Percentiles rank a stretch among this genome's conserved stretches.
Conservation (phyloP, 139 green algal species). For the Chara braunii region DNA sequence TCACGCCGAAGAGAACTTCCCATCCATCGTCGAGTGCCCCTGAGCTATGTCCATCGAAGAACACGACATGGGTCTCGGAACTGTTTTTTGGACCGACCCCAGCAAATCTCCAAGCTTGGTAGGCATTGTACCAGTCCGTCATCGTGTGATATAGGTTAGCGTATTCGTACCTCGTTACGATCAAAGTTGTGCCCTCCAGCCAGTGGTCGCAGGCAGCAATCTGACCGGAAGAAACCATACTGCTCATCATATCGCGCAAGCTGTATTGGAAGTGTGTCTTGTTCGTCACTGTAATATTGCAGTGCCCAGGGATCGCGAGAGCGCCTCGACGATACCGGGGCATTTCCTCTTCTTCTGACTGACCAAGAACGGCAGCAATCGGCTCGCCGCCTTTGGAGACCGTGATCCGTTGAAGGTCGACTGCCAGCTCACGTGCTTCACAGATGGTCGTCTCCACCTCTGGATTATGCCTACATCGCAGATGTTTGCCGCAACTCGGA, state of each 20-base stretch:
- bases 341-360: not conserved
- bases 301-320: not conserved
- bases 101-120: not conserved
- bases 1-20: too few relatives aligned
- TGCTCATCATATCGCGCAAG: too few relatives aligned
- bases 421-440: not conserved
- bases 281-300: too few relatives aligned
- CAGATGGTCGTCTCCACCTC: not conserved
- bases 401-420: not conserved
- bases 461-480: not conserved
- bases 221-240: too few relatives aligned
- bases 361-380: not conserved
- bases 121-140: constrained; percentile 6
- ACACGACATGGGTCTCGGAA: not conserved
- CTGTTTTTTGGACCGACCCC: not conserved
- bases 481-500: too few relatives aligned
- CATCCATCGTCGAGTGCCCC: too few relatives aligned
- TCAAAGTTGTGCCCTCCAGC: not conserved
- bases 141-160: not conserved
- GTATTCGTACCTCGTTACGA: not conserved
- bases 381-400: not conserved
- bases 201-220: too few relatives aligned
- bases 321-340: not conserved
- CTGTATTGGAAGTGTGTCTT: too few relatives aligned
- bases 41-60: constrained; percentile 1